Conservation (phyloP, 352 stramenopile genomes). For the Phytophthora ohioensis region DNA sequence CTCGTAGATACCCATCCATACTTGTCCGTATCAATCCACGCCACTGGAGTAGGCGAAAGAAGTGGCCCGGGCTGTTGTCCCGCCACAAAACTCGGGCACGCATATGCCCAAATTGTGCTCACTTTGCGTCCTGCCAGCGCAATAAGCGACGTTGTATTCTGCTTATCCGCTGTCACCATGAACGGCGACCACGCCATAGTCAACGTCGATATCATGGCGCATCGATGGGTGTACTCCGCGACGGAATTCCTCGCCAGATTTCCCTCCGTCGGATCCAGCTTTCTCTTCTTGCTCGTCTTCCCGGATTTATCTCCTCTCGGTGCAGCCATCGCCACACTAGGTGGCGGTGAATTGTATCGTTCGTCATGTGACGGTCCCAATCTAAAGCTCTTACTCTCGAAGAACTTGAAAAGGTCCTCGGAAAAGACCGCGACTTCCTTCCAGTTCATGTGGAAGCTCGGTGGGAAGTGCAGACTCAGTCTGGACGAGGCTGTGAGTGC, state of each 20-base stretch:
- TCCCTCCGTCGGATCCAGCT: slow-evolving; percentile 15
- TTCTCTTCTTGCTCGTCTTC: slow-evolving; percentile 35
- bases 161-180: slow-evolving; percentile 49
- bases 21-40: slow-evolving; percentile 75
- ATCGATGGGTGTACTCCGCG: slow-evolving; percentile 66
- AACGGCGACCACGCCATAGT: slow-evolving; percentile 80
- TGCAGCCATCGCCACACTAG: slow-evolving; percentile 32
- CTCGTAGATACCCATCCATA: slow-evolving; percentile 76
- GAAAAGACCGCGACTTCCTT: slow-evolving; percentile 76
- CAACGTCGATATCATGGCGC: slow-evolving; percentile 68
- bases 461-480: slow-evolving; percentile 76
- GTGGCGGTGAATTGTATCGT: slow-evolving; percentile 26
- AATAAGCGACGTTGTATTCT: slow-evolving; percentile 67
- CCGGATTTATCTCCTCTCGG: slow-evolving; percentile 32
- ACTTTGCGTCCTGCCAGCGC: slow-evolving; percentile 69
- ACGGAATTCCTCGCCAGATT: slow-evolving; percentile 45
- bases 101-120: slow-evolving; percentile 78
- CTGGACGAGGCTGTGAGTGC: slow-evolving; percentile 65
- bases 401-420: slow-evolving; percentile 71
- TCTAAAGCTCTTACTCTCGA: slow-evolving; percentile 54
- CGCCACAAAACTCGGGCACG: slow-evolving; percentile 48
- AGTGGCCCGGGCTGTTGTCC: slow-evolving; percentile 32
- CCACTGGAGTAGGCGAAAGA: slow-evolving; percentile 52
- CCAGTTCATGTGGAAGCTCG: slow-evolving; percentile 87
- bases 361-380: slow-evolving; percentile 31